Percentiles rank a stretch among this genome's conserved stretches.
phyloP scores from a whole-genome alignment of 2,329 filamentous ascomycete species.

The Penicillium freii region DNA sequence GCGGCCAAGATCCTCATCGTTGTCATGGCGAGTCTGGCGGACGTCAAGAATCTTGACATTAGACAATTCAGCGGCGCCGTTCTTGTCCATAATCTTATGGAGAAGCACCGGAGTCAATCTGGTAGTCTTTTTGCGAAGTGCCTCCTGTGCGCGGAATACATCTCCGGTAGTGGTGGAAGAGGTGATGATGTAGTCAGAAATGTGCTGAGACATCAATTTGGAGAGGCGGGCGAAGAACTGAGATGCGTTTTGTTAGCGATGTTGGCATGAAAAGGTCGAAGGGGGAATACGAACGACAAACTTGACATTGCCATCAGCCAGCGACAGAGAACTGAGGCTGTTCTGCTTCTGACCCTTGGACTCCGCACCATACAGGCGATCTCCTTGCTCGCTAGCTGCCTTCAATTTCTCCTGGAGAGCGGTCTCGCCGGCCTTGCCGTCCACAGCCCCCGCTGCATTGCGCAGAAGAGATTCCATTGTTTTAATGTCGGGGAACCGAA shows the following conservation, averaged over 20 bases:
- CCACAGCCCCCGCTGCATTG: background rate
- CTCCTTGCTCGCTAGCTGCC: background rate
- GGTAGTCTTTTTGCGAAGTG: conserved; percentile 4
- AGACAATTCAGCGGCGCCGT: conserved; percentile 50
- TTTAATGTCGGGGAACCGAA: conserved; percentile 35
- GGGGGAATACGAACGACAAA: conserved; percentile 63
- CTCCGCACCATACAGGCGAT: conserved; percentile 6
- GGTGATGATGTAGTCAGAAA: conserved; percentile 68
- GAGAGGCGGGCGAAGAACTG: conserved; percentile 78
- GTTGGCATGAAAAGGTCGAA: background rate
- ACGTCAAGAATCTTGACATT: conserved; percentile 69
- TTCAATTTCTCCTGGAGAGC: background rate
- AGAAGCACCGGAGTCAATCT: conserved; percentile 40
- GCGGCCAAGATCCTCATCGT: conserved; percentile 68
- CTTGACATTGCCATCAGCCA: conserved; percentile 61
- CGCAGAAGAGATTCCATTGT: conserved; percentile 31
- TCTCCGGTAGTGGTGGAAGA: conserved; percentile 54
- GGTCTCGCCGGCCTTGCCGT: background rate
- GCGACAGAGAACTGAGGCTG: conserved; percentile 41
- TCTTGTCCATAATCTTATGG: conserved; percentile 54
- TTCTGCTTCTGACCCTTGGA: conserved; percentile 18
- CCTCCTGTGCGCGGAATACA: conserved; percentile 44
- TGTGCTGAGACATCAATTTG: conserved; percentile 73
- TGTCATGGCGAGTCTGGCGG: conserved; percentile 68
- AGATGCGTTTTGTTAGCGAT: conserved; percentile 8